Evolutionary conservation across 192 early-diverging fungal species (phyloP), one percentile per base, ranked within the genome.

Genomic region (Rhizophagus sp.): DNA sequence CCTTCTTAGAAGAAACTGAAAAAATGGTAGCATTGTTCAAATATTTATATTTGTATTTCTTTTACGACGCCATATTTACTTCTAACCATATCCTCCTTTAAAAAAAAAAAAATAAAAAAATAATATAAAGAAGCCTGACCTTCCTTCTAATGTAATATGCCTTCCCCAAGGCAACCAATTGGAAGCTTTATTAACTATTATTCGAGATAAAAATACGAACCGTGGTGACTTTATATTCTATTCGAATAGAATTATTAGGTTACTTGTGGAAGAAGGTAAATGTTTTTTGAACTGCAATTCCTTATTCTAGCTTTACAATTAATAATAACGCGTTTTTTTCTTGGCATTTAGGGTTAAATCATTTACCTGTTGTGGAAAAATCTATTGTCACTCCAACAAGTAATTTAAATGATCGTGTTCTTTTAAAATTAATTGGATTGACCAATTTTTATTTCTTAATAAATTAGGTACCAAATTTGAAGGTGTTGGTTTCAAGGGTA

Each of bases 141-240:
- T 80, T 67, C 88, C 88, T 64, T 77, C 90, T 10, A 91, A 92
- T 57, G 89, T 93, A 81, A 88, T 92, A 78, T 84, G 92, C 63
- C 90, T 95, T 70, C 84, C 88, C 74, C 90, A 91, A 78, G 94
- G 90, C 10, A 88, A 91, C 72, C 93, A 95, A 85, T 88, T 95
- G 41, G 91, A 92, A 85, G 94, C 91, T 9, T 85, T 93, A 72
- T 92, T 93, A 86, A 94, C 96, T 76, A 95, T 97, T 65, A 96
- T 98, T 76, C 90, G 96, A 64, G 88, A 90, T 84, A 89, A 91
- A 63, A 79, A 90, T 68, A 96, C 97, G 0, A 82, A 86, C 80
- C 91, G 97, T 34, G 89, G 90, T 52, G 97, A 98, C 85, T 98
- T 98, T 87, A 95, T 98, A 73, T 98, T 98, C 87, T 95, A 96